Evolutionary conservation across 495 filamentous ascomycete species (phyloP), one percentile per base, ranked within the genome.

Genomic region (Aspergillus bridgeri): DNA sequence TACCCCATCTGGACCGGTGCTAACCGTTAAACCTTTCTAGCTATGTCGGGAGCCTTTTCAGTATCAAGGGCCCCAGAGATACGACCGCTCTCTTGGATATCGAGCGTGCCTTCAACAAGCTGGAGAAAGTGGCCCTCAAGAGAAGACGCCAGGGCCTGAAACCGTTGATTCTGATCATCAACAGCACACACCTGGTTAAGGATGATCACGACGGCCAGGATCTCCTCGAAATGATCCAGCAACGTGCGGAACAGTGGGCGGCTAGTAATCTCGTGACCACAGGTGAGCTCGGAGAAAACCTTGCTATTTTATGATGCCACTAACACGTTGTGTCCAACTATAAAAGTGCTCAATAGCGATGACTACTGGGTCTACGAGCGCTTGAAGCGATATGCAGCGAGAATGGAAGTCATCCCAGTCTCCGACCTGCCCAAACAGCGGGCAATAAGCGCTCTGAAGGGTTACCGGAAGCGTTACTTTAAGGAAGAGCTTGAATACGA

Each of bases 281-380:
- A 58, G 70, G 76, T 77, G 69, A 57, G 69, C 57, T 33, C 8
- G 13, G 0, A 42, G 29, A 15, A 13, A 15, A 1, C 33, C 33
- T 11, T 11, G 1, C 33, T 38, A 9, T 15, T 9, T 38, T 38
- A 15, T 38, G 11, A 4, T 13, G 13, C 33, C 2, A 38, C 33
- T 38, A 15, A 38, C 11, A 13, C 9, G 33, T 38, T 38, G 7
- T 15, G 13, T 38, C 17, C 33, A 38, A 38, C 33, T 13, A 15
- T 38, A 3, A 56, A 18, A 79, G 84, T 98, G 6, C 86, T 98
- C 63, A 96, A 96, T 69, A 89, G 83, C 56, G 94, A 98, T 64
- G 93, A 97, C 64, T 98, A 96, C 69, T 98, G 94, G 94, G 88
- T 98, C 0, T 98, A 96, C 64, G 94, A 98, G 69, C 81, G 91